Percentiles rank a stretch among this genome's conserved stretches.
Conservation (phyloP, 805 yeast genomes). For the Cyberlindnera meyerae region DNA sequence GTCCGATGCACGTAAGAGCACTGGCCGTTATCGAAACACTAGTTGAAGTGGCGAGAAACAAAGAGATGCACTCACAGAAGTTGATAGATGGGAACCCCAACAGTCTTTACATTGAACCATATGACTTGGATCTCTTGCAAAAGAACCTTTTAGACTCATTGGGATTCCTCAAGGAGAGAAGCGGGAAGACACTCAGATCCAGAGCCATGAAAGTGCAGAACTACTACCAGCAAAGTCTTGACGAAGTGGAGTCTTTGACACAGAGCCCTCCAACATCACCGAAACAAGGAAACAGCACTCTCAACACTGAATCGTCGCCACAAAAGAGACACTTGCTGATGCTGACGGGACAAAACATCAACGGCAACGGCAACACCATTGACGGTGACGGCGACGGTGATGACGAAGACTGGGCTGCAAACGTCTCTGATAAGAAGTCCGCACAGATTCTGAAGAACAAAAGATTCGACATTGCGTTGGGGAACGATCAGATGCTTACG, state of each 20-base stretch:
- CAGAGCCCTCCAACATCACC: slow-evolving; percentile 1
- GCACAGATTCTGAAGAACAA: slow-evolving; percentile 22
- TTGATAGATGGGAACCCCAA: neutral
- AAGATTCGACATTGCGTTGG: slow-evolving; percentile 23
- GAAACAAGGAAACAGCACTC: too few species aligned
- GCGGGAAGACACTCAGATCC: slow-evolving; percentile 9
- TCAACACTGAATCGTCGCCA: slow-evolving; percentile 21
- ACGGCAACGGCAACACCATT: neutral
- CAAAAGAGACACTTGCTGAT: slow-evolving; percentile 18
- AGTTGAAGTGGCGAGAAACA: slow-evolving; percentile 11
- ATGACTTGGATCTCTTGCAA: slow-evolving; percentile 14
- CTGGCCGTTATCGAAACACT: slow-evolving; percentile 26
- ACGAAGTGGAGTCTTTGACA: neutral
- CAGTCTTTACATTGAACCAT: slow-evolving; percentile 3
- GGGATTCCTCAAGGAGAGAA: slow-evolving; percentile 8
- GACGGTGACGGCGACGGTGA: slow-evolving; percentile 7
- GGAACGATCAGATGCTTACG: slow-evolving; percentile 22
- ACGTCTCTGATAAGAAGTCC: slow-evolving; percentile 16
- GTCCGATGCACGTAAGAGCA: slow-evolving; percentile 31
- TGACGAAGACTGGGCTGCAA: slow-evolving; percentile 9
- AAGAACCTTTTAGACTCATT: slow-evolving; percentile 10
- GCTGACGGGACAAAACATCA: slow-evolving; percentile 3
- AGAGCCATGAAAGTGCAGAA: slow-evolving; percentile 6
- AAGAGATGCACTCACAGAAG: slow-evolving; percentile 1
- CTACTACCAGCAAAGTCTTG: slow-evolving; percentile 11